Evolutionary conservation across 1,139 yeast species (phyloP).

Genomic region (Kurtzmaniella quercitrusa): DNA sequence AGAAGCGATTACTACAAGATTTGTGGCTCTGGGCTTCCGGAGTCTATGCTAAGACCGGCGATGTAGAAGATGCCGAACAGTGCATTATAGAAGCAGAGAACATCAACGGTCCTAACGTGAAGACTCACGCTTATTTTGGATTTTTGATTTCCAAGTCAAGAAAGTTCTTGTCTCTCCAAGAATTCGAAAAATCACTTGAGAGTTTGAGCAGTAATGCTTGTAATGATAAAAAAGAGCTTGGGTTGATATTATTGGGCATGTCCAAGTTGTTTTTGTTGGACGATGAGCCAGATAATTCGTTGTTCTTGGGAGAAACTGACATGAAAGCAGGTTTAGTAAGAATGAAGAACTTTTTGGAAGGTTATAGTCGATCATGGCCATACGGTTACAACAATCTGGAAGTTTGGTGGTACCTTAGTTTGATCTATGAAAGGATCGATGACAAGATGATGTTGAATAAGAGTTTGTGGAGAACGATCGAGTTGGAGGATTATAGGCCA

Average conservation of each 20-base stretch:
- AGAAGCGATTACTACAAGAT: conserved; percentile 46
- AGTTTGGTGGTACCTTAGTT: conserved; percentile 68
- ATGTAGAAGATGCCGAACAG: conserved; percentile 59
- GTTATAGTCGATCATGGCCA: conserved; percentile 41
- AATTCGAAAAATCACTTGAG: conserved; percentile 66
- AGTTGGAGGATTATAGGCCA: conserved; percentile 63
- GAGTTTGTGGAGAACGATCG: conserved; percentile 64
- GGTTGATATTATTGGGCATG: conserved; percentile 64
- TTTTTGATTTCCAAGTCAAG: conserved; percentile 37
- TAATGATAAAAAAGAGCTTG: conserved; percentile 35
- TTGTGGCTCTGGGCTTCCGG: conserved; percentile 76
- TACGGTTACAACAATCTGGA: conserved; percentile 60
- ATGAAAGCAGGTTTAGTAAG: conserved; percentile 63
- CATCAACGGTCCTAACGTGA: conserved; percentile 44
- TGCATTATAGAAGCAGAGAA: conserved; percentile 72
- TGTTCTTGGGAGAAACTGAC: conserved; percentile 47
- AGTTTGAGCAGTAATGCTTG: conserved; percentile 17
- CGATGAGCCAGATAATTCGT: conserved; percentile 28
- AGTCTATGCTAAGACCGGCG: conserved; percentile 56
- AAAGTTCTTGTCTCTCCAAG: conserved; percentile 53
- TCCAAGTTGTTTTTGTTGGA: conserved; percentile 51
- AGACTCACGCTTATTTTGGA: conserved; percentile 55
- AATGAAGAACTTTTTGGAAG: conserved; percentile 58
- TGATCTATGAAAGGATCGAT: conserved; percentile 58
- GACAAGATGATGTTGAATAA: conserved; percentile 50